These are phyloP conservation scores for Trichoderma sp. DNA, from an alignment of 2,329 filamentous ascomycete species.

Conservation along the genomic window DNA sequence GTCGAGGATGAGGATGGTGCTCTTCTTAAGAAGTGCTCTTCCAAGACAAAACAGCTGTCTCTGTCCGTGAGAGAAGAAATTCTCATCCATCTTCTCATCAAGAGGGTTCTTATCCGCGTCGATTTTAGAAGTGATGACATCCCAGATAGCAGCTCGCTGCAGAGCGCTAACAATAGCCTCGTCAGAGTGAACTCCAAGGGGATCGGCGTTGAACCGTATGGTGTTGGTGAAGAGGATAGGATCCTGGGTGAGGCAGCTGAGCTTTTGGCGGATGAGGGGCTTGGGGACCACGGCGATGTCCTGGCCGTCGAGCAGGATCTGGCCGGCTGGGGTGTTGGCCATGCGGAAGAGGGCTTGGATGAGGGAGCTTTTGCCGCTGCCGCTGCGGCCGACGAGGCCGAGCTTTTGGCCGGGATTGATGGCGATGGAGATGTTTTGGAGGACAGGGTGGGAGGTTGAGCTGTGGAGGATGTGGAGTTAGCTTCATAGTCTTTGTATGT, in stretches of 20 bases:
- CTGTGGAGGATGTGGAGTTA: constrained; percentile 12
- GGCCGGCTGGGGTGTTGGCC: constrained; percentile 46
- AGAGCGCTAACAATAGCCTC: constrained; percentile 47
- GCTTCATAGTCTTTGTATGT: not conserved
- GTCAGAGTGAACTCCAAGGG: constrained; percentile 40
- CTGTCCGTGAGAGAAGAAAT: constrained; percentile 41
- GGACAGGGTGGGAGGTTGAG: constrained; percentile 28
- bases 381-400: constrained; percentile 49
- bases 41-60: constrained; percentile 37
- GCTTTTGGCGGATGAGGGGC: constrained; percentile 31
- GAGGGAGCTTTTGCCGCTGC: constrained; percentile 42
- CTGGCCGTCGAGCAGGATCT: constrained; percentile 48
- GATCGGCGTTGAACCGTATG: constrained; percentile 54
- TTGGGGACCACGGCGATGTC: constrained; percentile 37
- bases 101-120: constrained; percentile 35
- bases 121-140: constrained; percentile 42
- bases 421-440: constrained; percentile 35
- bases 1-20: constrained; percentile 36
- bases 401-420: constrained; percentile 41
- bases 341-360: constrained; percentile 50
- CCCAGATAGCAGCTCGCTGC: constrained; percentile 49
- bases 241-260: constrained; percentile 55
- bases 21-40: constrained; percentile 34
- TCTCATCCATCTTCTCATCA: constrained; percentile 36
- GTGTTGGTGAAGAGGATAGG: constrained; percentile 52